phyloP scores from a whole-genome alignment of 164 flowering plant genomes.

The Tinospora cordifolia region DNA sequence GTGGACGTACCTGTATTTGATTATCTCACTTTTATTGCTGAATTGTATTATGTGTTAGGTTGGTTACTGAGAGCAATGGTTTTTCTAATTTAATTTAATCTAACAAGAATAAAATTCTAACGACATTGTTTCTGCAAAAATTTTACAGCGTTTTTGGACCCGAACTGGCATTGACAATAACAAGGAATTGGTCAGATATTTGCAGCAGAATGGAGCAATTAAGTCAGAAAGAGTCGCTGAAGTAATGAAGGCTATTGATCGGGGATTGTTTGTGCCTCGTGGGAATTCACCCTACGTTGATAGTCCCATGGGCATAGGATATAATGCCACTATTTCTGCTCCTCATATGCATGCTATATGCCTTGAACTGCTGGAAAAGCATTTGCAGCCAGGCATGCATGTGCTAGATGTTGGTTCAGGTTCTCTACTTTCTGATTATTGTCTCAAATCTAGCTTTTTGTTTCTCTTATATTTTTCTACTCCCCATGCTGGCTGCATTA shows the following conservation, averaged over 20 bases:
- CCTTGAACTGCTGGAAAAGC: conserved; percentile 67
- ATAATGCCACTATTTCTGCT: conserved; percentile 96
- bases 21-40: background rate
- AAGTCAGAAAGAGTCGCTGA: conserved; percentile 62
- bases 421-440: conserved; percentile 14
- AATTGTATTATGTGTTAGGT: background rate
- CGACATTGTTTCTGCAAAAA: background rate
- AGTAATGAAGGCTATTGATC: conserved; percentile 76
- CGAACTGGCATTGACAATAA: conserved; percentile 39
- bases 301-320: conserved; percentile 81
- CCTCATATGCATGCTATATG: conserved; percentile 98
- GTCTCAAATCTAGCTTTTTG: background rate
- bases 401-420: conserved; percentile 97
- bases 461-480: too few relatives aligned
- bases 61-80: too few relatives aligned
- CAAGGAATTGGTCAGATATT: conserved; percentile 57
- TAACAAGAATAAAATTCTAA: too few relatives aligned
- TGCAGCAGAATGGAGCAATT: conserved; percentile 62
- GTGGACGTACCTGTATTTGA: background rate
- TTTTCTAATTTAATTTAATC: background rate
- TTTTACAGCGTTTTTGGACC: conserved; percentile 47
- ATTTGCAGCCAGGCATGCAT: conserved; percentile 92
- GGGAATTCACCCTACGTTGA: conserved; percentile 65
- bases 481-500: too few relatives aligned
- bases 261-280: conserved; percentile 76